Evolutionary conservation across 1,139 yeast species (phyloP).

Genomic region (Magnusiomyces tetraspermus): DNA sequence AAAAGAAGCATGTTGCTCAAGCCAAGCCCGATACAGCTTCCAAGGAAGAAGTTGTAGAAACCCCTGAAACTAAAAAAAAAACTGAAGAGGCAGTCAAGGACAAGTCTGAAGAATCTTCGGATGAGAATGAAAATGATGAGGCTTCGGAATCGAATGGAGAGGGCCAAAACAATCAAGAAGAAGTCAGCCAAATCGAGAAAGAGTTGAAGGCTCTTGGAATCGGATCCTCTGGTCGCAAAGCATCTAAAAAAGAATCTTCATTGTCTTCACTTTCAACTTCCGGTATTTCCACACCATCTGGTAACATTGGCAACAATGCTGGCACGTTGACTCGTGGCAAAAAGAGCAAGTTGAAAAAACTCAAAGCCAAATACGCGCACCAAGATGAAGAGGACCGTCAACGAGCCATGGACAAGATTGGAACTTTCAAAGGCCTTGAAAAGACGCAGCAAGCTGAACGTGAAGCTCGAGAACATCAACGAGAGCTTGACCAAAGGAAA

Average conservation of each 20-base stretch:
- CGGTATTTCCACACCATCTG: slow-evolving; percentile 1
- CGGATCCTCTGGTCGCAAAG: slow-evolving; percentile 2
- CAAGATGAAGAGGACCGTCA: slow-evolving; percentile 80
- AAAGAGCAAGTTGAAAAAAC: slow-evolving; percentile 73
- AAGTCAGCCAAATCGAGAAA: slow-evolving; percentile 9
- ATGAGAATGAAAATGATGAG: slow-evolving; percentile 11
- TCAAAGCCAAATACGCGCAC: slow-evolving; percentile 71
- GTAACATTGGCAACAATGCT: background rate
- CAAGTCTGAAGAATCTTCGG: slow-evolving; percentile 8
- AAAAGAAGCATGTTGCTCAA: slow-evolving; percentile 4
- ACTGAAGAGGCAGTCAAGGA: slow-evolving; percentile 11
- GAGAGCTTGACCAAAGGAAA: slow-evolving; percentile 25
- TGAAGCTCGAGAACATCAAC: slow-evolving; percentile 23
- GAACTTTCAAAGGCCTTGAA: slow-evolving; percentile 65
- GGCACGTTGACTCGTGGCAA: slow-evolving; percentile 55
- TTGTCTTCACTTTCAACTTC: slow-evolving; percentile 7
- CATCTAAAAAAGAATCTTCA: background rate
- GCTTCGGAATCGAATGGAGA: slow-evolving; percentile 2
- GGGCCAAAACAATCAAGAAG: slow-evolving; percentile 7
- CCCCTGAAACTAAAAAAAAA: slow-evolving; percentile 2
- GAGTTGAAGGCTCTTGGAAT: background rate
- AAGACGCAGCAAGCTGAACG: slow-evolving; percentile 26
- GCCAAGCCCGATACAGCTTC: background rate
- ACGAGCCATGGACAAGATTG: slow-evolving; percentile 68
- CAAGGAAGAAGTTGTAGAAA: slow-evolving; percentile 8